Evolutionary conservation across 305 asterid genomes (phyloP).

Genomic region (Fraxinus floribunda): DNA sequence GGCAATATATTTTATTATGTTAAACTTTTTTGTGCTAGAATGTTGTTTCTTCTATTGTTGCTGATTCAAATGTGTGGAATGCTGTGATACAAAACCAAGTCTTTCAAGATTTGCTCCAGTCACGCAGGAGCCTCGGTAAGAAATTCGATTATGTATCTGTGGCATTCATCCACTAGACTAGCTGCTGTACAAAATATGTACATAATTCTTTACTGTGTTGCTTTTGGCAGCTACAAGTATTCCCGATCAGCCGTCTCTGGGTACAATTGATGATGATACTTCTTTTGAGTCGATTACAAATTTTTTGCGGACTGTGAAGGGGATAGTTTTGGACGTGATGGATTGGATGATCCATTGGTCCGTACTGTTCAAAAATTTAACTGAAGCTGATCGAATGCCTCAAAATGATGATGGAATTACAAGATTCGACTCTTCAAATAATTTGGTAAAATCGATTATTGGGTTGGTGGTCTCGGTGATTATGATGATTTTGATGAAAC

Average conservation of each 20-base stretch:
- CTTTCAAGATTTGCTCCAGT: conserved; percentile 55
- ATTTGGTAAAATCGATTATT: not conserved
- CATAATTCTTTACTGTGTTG: not conserved
- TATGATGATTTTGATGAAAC: not conserved
- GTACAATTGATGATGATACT: not conserved
- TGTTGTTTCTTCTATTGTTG: conserved; percentile 78
- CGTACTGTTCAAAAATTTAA: conserved; percentile 48
- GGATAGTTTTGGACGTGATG: conserved; percentile 41
- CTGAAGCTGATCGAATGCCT: conserved; percentile 38
- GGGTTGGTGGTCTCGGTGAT: not conserved
- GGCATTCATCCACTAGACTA: not conserved
- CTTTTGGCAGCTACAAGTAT: conserved; percentile 22
- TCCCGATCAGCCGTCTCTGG: conserved; percentile 25
- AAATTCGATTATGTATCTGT: not conserved
- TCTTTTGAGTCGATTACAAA: conserved; percentile 18
- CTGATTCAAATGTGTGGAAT: conserved; percentile 72
- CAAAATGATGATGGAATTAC: not conserved
- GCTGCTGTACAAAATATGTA: not conserved
- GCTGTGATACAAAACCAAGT: conserved; percentile 62
- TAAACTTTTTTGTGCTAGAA: conserved; percentile 32
- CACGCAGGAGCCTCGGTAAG: conserved; percentile 27
- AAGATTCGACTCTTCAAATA: not conserved
- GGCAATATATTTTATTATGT: not conserved
- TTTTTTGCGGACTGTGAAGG: conserved; percentile 19
- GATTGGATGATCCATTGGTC: conserved; percentile 60